These are phyloP conservation scores for Aspergillus brunneoviolaceus DNA, from an alignment of 2,329 filamentous ascomycete genomes.

Conservation along the genomic window DNA sequence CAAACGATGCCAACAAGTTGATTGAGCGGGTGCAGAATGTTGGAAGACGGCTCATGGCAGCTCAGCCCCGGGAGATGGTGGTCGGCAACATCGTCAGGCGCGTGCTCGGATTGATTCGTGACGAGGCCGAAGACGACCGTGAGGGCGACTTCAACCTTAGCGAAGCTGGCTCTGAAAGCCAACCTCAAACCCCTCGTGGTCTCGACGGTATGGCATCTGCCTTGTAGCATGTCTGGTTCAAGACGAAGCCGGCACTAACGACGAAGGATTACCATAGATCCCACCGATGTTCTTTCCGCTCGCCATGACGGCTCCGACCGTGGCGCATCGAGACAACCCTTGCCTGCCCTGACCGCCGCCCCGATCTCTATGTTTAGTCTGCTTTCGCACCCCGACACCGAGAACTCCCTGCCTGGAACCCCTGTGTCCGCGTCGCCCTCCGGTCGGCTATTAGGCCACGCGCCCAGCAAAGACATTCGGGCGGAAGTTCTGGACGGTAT, in stretches of 20 bases:
- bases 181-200: constrained; percentile 43
- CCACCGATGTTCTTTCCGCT: constrained; percentile 27
- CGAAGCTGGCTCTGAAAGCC: constrained; percentile 60
- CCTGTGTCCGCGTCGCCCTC: constrained; percentile 37
- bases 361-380: constrained; percentile 84
- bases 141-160: constrained; percentile 62
- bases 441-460: constrained; percentile 31
- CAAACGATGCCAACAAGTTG: constrained; percentile 73
- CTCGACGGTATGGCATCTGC: constrained; percentile 33
- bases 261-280: constrained; percentile 19
- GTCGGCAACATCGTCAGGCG: constrained; percentile 93
- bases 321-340: constrained; percentile 55
- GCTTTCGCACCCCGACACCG: constrained; percentile 65
- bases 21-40: constrained; percentile 77
- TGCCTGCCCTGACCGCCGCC: constrained; percentile 55
- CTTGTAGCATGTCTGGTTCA: neutral
- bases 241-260: neutral
- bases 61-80: constrained; percentile 85
- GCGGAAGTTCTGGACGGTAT: constrained; percentile 93
- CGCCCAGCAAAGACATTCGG: constrained; percentile 64
- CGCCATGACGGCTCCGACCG: constrained; percentile 34
- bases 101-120: constrained; percentile 84
- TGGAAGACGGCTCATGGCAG: constrained; percentile 73
- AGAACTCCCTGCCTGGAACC: constrained; percentile 42
- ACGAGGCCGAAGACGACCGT: constrained; percentile 80